Percentiles rank a stretch among this genome's conserved stretches.
Conservation (phyloP, 352 stramenopile genomes). For the Globisporangium barbulae region DNA sequence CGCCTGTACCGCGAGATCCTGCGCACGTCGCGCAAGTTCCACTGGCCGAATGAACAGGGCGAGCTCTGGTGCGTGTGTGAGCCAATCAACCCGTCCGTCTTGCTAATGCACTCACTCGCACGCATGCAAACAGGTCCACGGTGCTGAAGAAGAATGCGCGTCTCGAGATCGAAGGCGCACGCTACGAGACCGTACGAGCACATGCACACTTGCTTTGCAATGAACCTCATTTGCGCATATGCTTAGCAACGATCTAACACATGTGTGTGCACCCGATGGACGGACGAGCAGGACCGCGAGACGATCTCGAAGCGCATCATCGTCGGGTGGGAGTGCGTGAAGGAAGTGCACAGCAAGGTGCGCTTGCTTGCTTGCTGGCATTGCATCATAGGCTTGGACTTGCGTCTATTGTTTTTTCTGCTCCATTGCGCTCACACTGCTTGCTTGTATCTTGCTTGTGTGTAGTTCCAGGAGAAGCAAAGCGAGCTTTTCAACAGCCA, state of each 20-base stretch:
- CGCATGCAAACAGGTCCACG: constrained; percentile 28
- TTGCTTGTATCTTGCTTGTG: constrained; percentile 3
- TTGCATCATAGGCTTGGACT: too few relatives aligned
- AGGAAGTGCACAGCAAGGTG: constrained; percentile 77
- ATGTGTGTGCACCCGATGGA: too few relatives aligned
- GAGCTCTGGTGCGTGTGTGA: constrained; percentile 50
- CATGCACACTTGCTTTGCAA: too few relatives aligned
- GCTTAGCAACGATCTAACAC: too few relatives aligned
- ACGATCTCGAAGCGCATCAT: constrained; percentile 78
- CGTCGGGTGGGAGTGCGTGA: constrained; percentile 71
- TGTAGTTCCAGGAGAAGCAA: constrained; percentile 54
- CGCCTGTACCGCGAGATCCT: constrained; percentile 81
- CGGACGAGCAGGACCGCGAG: constrained; percentile 47
- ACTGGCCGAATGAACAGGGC: constrained; percentile 71
- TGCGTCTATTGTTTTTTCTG: too few relatives aligned
- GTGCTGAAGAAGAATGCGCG: constrained; percentile 70
- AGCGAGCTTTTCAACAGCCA: constrained; percentile 24
- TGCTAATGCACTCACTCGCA: neutral
- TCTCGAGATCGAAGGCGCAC: constrained; percentile 78
- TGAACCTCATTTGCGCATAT: too few relatives aligned
- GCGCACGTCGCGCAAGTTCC: constrained; percentile 67
- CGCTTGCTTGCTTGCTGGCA: neutral
- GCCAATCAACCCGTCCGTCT: neutral
- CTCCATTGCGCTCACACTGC: too few relatives aligned
- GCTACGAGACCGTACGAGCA: constrained; percentile 53